Evolutionary conservation across 495 filamentous ascomycete species (phyloP).

Genomic region (Talaromyces proteolyticus): DNA sequence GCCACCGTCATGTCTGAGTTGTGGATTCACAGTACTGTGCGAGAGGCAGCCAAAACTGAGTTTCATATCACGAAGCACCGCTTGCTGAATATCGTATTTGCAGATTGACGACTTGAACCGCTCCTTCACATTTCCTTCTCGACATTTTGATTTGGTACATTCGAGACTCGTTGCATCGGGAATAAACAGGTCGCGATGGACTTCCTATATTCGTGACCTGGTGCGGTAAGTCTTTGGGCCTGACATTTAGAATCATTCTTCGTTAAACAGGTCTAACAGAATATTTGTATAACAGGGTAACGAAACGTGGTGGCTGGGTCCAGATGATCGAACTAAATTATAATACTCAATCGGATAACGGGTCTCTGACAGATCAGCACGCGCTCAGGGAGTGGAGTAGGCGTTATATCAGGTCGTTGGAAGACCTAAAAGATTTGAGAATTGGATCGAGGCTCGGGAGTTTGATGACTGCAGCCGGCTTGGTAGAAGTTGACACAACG

Average conservation of each 20-base stretch:
- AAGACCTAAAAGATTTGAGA: slow-evolving; percentile 65
- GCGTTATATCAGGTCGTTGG: slow-evolving; percentile 58
- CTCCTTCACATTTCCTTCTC: slow-evolving; percentile 65
- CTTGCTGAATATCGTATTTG: slow-evolving; percentile 15
- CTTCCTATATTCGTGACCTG: slow-evolving; percentile 74
- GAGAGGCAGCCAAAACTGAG: too few relatives aligned
- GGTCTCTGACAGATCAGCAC: slow-evolving; percentile 64
- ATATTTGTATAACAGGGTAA: slow-evolving; percentile 29
- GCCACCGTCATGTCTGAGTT: too few relatives aligned
- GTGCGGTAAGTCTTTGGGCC: slow-evolving; percentile 37
- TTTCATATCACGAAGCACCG: not conserved
- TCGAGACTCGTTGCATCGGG: slow-evolving; percentile 75
- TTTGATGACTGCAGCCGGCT: slow-evolving; percentile 62
- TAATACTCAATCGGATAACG: slow-evolving; percentile 87
- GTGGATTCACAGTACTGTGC: too few relatives aligned
- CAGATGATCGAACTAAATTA: slow-evolving; percentile 89
- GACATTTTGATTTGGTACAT: slow-evolving; percentile 86
- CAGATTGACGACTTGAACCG: slow-evolving; percentile 75
- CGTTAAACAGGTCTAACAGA: slow-evolving; percentile 2
- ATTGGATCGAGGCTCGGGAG: slow-evolving; percentile 56
- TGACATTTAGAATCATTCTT: not conserved
- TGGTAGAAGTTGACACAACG: slow-evolving; percentile 62
- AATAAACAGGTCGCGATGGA: slow-evolving; percentile 73
- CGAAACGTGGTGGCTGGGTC: slow-evolving; percentile 75
- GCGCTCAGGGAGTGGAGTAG: slow-evolving; percentile 71